Evolutionary conservation across 2,329 filamentous ascomycete genomes (phyloP).

Genomic region (Talaromyces sp.): DNA sequence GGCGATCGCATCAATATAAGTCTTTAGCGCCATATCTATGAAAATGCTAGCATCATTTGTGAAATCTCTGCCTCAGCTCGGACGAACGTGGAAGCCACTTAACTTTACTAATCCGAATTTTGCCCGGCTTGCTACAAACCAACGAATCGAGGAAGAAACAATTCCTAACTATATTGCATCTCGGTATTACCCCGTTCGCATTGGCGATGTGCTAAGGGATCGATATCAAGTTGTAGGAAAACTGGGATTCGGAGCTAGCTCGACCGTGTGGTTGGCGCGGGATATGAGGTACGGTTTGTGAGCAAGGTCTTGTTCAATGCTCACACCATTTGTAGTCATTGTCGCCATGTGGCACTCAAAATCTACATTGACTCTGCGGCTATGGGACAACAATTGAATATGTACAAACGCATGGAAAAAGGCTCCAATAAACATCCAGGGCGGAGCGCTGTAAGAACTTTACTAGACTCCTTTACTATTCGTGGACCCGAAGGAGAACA

Average conservation of each 20-base stretch:
- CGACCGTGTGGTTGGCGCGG: conserved; percentile 37
- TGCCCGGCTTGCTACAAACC: conserved; percentile 23
- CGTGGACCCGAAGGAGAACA: conserved; percentile 21
- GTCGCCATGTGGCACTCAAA: conserved; percentile 32
- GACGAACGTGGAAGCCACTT: conserved; percentile 32
- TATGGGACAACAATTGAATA: conserved; percentile 32
- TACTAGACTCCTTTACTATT: conserved; percentile 13
- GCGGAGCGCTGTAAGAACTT: conserved; percentile 23
- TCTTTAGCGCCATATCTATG: not conserved
- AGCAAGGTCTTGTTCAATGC: not conserved
- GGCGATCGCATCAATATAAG: too few relatives aligned
- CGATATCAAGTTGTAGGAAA: conserved; percentile 37
- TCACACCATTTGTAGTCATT: conserved; percentile 20
- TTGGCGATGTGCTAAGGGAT: conserved; percentile 30
- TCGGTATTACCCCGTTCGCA: conserved; percentile 28
- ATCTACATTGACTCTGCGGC: conserved; percentile 29
- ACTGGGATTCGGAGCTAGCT: conserved; percentile 36
- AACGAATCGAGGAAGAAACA: conserved; percentile 34
- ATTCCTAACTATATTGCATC: conserved; percentile 25
- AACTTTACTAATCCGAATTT: conserved; percentile 32
- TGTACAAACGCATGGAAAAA: conserved; percentile 42
- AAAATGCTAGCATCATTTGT: not conserved
- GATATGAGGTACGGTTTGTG: conserved; percentile 29
- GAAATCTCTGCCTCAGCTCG: conserved; percentile 23
- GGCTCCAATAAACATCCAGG: conserved; percentile 29